Base-by-base conservation (phyloP, 345 rosid species). In the Ceriops tagal region DNA sequence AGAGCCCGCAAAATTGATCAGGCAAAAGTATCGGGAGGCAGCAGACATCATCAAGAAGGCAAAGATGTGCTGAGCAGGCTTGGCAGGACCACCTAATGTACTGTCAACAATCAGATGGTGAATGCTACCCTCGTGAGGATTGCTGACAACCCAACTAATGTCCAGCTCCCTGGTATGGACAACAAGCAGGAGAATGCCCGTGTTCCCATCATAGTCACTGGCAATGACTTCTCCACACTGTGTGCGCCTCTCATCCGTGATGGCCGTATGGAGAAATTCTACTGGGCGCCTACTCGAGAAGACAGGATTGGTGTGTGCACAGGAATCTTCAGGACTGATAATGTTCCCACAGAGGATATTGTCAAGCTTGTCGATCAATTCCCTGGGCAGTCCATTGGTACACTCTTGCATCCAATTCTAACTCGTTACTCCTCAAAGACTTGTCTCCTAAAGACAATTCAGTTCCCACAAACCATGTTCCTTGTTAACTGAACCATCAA, bases 51-150 rank as follows among this genome's bases (percentile, higher is more conserved):
- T 85, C 53, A 71, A 63, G 57, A 85, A 81, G 56, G 89, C 85
- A 51, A 83, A 83, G 51, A 83, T 85, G 84, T 85, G 87, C 65
- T 81, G 85, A 85, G 87, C 26, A 79, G 89, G 67, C 70, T 85
- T 3, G 87, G 89, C 21, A 82, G 87, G 35, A 81, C 89, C 52
- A 83, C 87, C 8, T 87, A 85, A 43, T 85, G 79, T 75, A 83
- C 87, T 0, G 85, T 83, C 72, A 83, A 83, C 69, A 85, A 85
- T 37, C 89, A 83, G 67, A 86, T 83, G 89, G 89, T 86, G 58
- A 86, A 86, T 64, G 89, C 89, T 51, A 86, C 86, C 18, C 83
- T 86, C 47, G 82, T 86, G 89, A 86, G 81, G 77, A 86, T 82
- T 55, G 87, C 89, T n/a, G 87, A 86, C 64, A 81, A 82, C 61